Percentiles rank a stretch among this genome's conserved stretches.
These are phyloP conservation scores for Allium sativum DNA, from an alignment of 106 monocot genomes.

Conservation along the genomic window DNA sequence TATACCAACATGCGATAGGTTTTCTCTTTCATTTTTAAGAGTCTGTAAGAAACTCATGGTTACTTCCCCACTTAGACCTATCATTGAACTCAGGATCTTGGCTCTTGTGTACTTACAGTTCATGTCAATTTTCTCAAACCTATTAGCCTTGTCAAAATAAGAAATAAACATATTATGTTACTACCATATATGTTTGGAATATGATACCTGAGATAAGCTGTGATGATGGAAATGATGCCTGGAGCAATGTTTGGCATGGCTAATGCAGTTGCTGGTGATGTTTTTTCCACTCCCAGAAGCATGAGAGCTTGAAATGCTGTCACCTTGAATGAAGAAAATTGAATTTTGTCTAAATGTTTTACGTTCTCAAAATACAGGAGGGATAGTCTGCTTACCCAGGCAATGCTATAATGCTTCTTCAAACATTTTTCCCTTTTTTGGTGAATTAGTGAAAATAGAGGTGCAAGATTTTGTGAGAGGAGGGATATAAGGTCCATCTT, in stretches of 20 bases:
- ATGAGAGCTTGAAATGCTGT: constrained; percentile 44
- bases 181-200: background rate
- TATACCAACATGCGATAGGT: background rate
- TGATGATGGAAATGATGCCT: constrained; percentile 54
- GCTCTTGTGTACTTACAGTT: constrained; percentile 28
- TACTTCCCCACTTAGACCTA: constrained; percentile 46
- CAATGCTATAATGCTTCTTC: constrained; percentile 27
- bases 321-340: constrained; percentile 26
- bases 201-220: constrained; percentile 39
- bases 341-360: background rate
- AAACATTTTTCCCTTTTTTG: too few relatives aligned
- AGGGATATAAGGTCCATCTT: too few relatives aligned
- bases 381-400: constrained; percentile 31
- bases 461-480: too few relatives aligned
- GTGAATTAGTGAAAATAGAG: too few relatives aligned
- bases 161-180: constrained; percentile 2
- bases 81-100: constrained; percentile 49
- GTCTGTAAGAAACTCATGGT: constrained; percentile 43
- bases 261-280: constrained; percentile 50
- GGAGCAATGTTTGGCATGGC: constrained; percentile 70
- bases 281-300: constrained; percentile 42
- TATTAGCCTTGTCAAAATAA: too few relatives aligned
- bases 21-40: background rate
- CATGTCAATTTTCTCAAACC: constrained; percentile 65
- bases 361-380: too few relatives aligned